Evolutionary conservation across 169 alveolate genomes (phyloP).

Genomic region (Babesia divergens): DNA sequence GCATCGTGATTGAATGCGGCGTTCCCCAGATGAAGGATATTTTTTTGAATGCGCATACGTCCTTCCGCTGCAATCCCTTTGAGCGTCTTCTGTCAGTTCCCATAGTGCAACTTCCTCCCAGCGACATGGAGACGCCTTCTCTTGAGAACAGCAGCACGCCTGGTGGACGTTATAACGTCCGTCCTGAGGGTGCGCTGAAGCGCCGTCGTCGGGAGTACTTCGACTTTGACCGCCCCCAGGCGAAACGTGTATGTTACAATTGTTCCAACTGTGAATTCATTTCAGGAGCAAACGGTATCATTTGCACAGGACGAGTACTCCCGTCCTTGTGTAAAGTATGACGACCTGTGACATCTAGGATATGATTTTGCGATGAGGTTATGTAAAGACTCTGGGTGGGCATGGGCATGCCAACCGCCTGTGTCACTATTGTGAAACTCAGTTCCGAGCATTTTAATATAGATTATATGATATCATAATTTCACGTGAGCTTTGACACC

Average conservation of each 20-base stretch:
- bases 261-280: background rate
- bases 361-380: too few species aligned
- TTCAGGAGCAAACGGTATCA: constrained; percentile 25
- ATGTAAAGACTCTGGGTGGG: too few species aligned
- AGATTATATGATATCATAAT: too few species aligned
- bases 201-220: constrained; percentile 55
- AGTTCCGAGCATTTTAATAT: too few species aligned
- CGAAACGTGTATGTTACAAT: constrained; percentile 27
- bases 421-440: too few species aligned
- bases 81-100: constrained; percentile 52
- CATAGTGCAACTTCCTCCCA: constrained; percentile 24
- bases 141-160: constrained; percentile 16
- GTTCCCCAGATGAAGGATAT: constrained; percentile 59
- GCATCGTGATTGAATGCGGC: constrained; percentile 63
- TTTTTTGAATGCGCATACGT: constrained; percentile 44
- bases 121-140: constrained; percentile 43
- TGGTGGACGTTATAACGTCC: constrained; percentile 9
- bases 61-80: constrained; percentile 56
- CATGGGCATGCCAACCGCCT: too few species aligned
- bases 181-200: background rate
- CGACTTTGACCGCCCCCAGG: constrained; percentile 64
- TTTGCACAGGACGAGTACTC: constrained; percentile 62
- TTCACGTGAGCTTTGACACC: too few species aligned
- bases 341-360: constrained; percentile 61
- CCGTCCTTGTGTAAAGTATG: constrained; percentile 63